Evolutionary conservation across 2,329 filamentous ascomycete species (phyloP), one percentile per base, ranked within the genome.

Genomic region (Fusarium agapanthi): DNA sequence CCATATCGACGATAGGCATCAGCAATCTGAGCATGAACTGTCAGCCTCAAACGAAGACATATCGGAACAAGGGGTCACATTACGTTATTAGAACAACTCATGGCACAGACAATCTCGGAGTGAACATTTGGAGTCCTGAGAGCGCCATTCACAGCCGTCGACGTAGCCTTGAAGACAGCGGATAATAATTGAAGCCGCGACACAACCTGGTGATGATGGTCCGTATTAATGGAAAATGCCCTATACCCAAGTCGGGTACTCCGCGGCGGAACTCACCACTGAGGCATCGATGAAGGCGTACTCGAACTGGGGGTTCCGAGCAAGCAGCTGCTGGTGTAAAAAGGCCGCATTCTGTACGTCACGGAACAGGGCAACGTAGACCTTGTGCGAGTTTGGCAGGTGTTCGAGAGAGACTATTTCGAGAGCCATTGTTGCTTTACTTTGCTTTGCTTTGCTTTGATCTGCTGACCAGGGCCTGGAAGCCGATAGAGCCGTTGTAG

Each of bases 201-300:
- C 30, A 95, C 81, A 64, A 97, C 85, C 91, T 93, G 67, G 26
- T 53, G 32, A 37, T 28, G 16, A n/a, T 28, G 20, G 3, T 50
- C 47, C 14, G 34, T 26, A 57, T 75, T 57, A 77, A 61, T 47
- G 48, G 41, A 28, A 53, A 38, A 7, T 54, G 65, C 34, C 58
- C 59, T 51, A 41, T 37, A n/a, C 41, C 43, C 45, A 56, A 61
- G 65, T 65, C 72, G 72, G 62, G 60, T 61, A 50, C 54, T 51
- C 69, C 62, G 59, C 37, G 55, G 58, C 53, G 60, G 57, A 71
- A 83, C 87, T 69, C 86, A 95, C 92, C 80, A 93, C 89, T 50
- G 89, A 90, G 26, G 95, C 95, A 83, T 99, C 95, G 51, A 99
- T 88, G 74, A 99, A 93, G 38, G 95, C 95, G 85, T 98, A 98